Percentiles rank a stretch among this genome's conserved stretches.
Evolutionary conservation across 805 yeast species (phyloP).

Genomic region (Candida xiaguanensis): DNA sequence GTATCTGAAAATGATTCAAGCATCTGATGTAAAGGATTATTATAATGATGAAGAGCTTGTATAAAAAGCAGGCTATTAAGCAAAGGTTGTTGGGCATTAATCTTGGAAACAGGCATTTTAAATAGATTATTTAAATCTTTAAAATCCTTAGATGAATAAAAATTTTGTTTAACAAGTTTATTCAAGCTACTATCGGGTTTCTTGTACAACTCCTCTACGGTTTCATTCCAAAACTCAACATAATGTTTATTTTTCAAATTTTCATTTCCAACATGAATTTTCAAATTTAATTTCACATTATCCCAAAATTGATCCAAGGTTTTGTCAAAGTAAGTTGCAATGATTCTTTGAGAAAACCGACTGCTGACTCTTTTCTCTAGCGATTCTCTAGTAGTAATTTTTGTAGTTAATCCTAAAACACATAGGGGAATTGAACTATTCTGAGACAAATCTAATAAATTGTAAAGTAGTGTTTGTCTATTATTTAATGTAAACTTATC

Average conservation of each 20-base stretch:
- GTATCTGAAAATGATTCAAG: slow-evolving; percentile 53
- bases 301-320: slow-evolving; percentile 46
- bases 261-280: slow-evolving; percentile 11
- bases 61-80: slow-evolving; percentile 19
- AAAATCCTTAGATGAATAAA: slow-evolving; percentile 56
- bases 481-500: slow-evolving; percentile 69
- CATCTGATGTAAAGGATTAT: slow-evolving; percentile 23
- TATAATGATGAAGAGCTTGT: slow-evolving; percentile 12
- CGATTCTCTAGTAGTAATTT: slow-evolving; percentile 71
- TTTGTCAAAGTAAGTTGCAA: slow-evolving; percentile 52
- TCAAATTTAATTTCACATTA: slow-evolving; percentile 41
- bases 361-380: slow-evolving; percentile 90
- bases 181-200: slow-evolving; percentile 16
- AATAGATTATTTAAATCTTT: slow-evolving; percentile 44
- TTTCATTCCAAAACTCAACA: slow-evolving; percentile 43
- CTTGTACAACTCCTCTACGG: slow-evolving; percentile 28
- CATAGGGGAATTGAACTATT: slow-evolving; percentile 66
- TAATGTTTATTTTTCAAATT: slow-evolving; percentile 16
- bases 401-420: slow-evolving; percentile 75
- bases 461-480: slow-evolving; percentile 82
- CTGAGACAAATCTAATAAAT: slow-evolving; percentile 83
- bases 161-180: slow-evolving; percentile 33
- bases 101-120: slow-evolving; percentile 37
- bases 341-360: slow-evolving; percentile 77
- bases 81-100: slow-evolving; percentile 21